Evolutionary conservation across 2,329 filamentous ascomycete species (phyloP).

Genomic region (Curvularia spicifera): DNA sequence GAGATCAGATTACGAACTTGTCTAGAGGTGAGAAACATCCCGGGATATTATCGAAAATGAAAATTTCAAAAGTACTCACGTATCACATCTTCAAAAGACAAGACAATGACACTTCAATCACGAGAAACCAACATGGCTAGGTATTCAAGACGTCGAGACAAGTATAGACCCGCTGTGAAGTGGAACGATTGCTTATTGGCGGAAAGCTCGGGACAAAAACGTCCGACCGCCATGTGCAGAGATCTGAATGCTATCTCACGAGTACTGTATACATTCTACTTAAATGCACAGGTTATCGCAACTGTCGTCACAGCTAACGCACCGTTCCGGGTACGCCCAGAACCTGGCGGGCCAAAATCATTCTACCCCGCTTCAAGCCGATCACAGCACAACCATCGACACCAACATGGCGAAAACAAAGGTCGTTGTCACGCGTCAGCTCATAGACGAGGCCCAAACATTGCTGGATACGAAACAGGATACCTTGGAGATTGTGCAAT

Average conservation of each 20-base stretch:
- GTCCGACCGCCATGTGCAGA: neutral
- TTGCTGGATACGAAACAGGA: constrained; percentile 27
- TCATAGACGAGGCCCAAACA: constrained; percentile 32
- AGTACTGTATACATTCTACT: neutral
- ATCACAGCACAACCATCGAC: constrained; percentile 16
- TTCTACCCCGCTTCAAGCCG: constrained; percentile 28
- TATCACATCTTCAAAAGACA: neutral
- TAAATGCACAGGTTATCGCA: constrained; percentile 21
- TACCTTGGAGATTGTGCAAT: constrained; percentile 38
- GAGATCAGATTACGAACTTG: neutral
- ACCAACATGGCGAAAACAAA: constrained; percentile 34
- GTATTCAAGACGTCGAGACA: neutral
- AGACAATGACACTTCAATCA: neutral
- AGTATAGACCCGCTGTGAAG: neutral
- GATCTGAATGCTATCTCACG: neutral
- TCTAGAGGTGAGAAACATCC: neutral
- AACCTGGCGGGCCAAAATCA: constrained; percentile 1
- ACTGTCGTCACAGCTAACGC: constrained; percentile 19
- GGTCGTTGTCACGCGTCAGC: constrained; percentile 39
- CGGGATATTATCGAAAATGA: neutral
- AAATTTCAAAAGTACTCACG: neutral
- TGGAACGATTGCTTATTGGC: constrained; percentile 24
- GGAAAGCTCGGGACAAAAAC: constrained; percentile 26
- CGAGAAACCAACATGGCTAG: neutral
- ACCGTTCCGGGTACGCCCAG: neutral